These are phyloP conservation scores for Triticum urartu DNA, from an alignment of 176 grass and related monocot species.

Conservation along the genomic window DNA sequence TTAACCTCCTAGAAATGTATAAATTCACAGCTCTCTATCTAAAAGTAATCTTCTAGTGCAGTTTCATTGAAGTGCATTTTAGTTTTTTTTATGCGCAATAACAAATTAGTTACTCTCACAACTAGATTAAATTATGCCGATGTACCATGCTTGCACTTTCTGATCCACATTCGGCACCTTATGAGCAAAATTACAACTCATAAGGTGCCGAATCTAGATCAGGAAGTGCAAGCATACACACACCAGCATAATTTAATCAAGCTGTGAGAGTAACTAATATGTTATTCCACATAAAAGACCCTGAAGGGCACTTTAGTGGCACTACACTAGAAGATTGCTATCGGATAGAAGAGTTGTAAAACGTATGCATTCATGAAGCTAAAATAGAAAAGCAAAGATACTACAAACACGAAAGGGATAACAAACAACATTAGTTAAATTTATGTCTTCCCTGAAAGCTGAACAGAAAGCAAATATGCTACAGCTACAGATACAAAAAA, in stretches of 20 bases:
- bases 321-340: neutral
- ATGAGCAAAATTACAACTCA: too few relatives aligned
- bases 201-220: too few relatives aligned
- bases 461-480: neutral
- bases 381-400: constrained; percentile 29
- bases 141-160: too few relatives aligned
- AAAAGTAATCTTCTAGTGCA: neutral
- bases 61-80: neutral
- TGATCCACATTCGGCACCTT: too few relatives aligned
- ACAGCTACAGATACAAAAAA: neutral
- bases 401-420: neutral
- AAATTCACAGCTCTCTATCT: neutral
- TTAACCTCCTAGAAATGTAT: neutral
- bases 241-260: neutral
- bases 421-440: neutral
- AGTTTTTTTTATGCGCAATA: neutral
- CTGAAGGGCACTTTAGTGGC: neutral
- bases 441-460: neutral
- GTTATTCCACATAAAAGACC: neutral
- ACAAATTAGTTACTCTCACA: neutral
- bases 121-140: neutral
- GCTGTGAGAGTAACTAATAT: neutral
- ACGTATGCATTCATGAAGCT: neutral
- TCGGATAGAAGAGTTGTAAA: neutral
- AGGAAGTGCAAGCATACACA: too few relatives aligned